These are phyloP conservation scores for Malus fusca DNA, from an alignment of 306 rosid species.

Conservation along the genomic window DNA sequence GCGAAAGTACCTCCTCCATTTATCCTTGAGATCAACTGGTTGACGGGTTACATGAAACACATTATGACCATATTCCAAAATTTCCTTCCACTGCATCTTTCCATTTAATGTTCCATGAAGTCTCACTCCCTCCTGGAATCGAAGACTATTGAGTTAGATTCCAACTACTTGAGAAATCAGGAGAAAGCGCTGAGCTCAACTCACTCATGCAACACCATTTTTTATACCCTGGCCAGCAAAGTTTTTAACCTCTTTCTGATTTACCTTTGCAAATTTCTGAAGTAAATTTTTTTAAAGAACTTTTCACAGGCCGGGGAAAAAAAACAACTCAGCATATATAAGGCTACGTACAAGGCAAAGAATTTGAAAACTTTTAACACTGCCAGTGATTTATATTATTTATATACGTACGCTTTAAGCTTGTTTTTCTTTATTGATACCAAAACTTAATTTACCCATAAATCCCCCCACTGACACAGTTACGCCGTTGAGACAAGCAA, in stretches of 20 bases:
- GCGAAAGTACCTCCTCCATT: constrained; percentile 40
- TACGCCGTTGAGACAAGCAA: background rate
- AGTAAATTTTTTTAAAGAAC: background rate
- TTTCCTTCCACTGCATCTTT: constrained; percentile 36
- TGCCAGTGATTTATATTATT: background rate
- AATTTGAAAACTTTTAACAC: background rate
- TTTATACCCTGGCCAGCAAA: background rate
- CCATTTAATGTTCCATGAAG: background rate
- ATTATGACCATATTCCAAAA: constrained; percentile 34
- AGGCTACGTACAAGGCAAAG: background rate
- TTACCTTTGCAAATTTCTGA: background rate
- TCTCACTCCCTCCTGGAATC: constrained; percentile 57
- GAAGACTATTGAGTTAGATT: background rate
- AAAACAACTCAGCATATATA: background rate
- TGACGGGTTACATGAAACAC: constrained; percentile 30
- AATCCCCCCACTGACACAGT: background rate
- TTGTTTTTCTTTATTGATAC: background rate
- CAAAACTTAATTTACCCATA: background rate
- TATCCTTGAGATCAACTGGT: constrained; percentile 61
- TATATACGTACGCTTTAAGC: background rate
- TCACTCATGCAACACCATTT: background rate
- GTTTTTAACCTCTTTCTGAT: background rate
- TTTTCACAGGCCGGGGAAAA: background rate
- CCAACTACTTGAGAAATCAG: background rate
- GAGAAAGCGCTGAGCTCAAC: background rate